These are phyloP conservation scores for Blastomyces silverae DNA, from an alignment of 2,329 filamentous ascomycete species.

Conservation along the genomic window DNA sequence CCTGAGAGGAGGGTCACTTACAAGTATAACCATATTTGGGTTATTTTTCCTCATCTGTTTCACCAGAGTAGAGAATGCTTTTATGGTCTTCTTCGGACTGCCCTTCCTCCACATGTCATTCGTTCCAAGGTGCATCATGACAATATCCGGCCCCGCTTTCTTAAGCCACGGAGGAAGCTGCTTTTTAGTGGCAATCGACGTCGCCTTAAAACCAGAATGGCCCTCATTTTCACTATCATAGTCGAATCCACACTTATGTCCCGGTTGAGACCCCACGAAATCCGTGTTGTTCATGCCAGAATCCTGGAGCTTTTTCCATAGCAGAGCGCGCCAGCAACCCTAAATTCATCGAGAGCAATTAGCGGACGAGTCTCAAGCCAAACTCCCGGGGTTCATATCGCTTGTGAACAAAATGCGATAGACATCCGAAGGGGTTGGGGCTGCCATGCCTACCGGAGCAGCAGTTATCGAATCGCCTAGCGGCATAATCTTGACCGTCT, in stretches of 20 bases:
- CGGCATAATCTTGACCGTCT: conserved; percentile 12
- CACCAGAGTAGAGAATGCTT: conserved; percentile 36
- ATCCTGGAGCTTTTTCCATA: conserved; percentile 30
- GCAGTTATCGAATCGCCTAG: conserved; percentile 14
- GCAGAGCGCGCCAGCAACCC: conserved; percentile 32
- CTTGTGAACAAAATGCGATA: neutral
- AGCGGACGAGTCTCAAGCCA: neutral
- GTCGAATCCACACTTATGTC: conserved; percentile 33
- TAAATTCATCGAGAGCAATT: neutral
- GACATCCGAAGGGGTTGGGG: neutral
- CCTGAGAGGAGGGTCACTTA: conserved; percentile 19
- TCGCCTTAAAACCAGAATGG: conserved; percentile 39
- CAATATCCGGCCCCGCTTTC: conserved; percentile 37
- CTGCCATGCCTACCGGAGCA: neutral
- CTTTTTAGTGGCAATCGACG: conserved; percentile 36
- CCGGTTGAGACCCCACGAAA: conserved; percentile 31
- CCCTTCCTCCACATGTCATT: conserved; percentile 40
- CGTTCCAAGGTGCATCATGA: conserved; percentile 44
- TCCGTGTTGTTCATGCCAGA: conserved; percentile 31
- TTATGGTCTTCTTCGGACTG: conserved; percentile 31
- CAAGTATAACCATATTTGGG: conserved; percentile 36
- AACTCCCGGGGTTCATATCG: neutral
- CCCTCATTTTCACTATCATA: conserved; percentile 44
- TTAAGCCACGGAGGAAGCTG: conserved; percentile 38
- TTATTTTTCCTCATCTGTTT: conserved; percentile 41